These are phyloP conservation scores for Luffa acutangula DNA, from an alignment of 306 rosid species.

Conservation along the genomic window DNA sequence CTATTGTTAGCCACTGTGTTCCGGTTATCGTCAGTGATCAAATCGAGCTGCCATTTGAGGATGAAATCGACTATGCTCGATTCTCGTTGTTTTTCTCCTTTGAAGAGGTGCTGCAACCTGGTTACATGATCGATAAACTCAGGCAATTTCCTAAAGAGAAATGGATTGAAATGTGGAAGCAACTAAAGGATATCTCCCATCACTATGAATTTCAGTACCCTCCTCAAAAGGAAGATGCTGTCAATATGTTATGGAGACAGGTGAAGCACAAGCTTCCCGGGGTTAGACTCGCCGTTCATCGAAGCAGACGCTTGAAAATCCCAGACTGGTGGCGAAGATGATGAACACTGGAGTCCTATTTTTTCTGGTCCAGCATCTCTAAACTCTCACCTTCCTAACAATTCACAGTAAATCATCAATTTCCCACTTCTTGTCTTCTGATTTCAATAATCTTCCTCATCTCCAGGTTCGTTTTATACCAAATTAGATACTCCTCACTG, in stretches of 20 bases:
- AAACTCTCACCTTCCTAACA: neutral
- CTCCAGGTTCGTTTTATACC: neutral
- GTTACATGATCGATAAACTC: conserved; percentile 62
- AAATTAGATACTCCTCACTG: neutral
- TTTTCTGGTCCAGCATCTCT: neutral
- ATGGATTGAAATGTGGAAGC: conserved; percentile 89
- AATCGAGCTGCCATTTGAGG: conserved; percentile 96
- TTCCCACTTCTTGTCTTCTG: neutral
- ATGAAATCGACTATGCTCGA: conserved; percentile 70
- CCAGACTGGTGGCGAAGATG: conserved; percentile 81
- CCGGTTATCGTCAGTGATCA: conserved; percentile 94
- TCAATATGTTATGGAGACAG: conserved; percentile 93
- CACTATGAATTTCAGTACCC: conserved; percentile 92
- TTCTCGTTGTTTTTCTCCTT: conserved; percentile 84
- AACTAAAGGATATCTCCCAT: conserved; percentile 54
- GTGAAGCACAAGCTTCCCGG: conserved; percentile 79
- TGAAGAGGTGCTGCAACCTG: conserved; percentile 79
- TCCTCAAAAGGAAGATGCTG: conserved; percentile 68
- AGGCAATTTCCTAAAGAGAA: conserved; percentile 57
- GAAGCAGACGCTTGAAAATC: conserved; percentile 71
- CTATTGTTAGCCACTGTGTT: conserved; percentile 91
- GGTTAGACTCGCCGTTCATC: conserved; percentile 57
- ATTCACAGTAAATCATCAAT: neutral
- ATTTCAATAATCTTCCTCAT: neutral
- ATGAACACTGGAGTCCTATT: conserved; percentile 19